Percentiles rank a stretch among this genome's conserved stretches.
Conservation (phyloP, 306 rosid genomes). For the Vachellia collinsii region DNA sequence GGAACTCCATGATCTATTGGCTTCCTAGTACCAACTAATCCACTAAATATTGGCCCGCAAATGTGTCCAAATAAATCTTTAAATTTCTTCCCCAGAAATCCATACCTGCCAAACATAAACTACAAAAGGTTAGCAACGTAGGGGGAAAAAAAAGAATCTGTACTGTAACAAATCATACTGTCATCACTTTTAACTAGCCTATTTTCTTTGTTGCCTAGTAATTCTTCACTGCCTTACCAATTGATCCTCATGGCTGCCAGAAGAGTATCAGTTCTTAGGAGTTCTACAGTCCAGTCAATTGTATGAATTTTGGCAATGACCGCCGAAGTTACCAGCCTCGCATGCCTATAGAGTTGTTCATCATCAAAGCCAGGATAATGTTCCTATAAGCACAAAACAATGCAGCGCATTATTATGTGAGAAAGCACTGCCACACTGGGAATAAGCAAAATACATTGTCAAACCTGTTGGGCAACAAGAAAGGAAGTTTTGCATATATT, state of each 20-base stretch:
- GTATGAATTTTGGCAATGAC: conserved; percentile 85
- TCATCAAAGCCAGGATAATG: conserved; percentile 61
- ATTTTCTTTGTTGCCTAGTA: neutral
- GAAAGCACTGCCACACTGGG: neutral
- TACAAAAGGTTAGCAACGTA: neutral
- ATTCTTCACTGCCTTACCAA: conserved; percentile 49
- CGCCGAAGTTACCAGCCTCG: conserved; percentile 81
- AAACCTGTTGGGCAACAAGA: neutral
- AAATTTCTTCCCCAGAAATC: conserved; percentile 72
- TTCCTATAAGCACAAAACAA: conserved; percentile 43
- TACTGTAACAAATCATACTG: neutral
- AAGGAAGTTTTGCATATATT: neutral
- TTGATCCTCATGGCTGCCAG: conserved; percentile 72
- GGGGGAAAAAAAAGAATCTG: neutral
- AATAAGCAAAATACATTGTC: neutral
- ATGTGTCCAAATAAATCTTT: conserved; percentile 67
- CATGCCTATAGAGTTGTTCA: conserved; percentile 67
- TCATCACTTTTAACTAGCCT: neutral
- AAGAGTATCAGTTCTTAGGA: conserved; percentile 69
- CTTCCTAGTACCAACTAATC: conserved; percentile 67
- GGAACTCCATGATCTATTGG: conserved; percentile 84
- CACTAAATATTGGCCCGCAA: conserved; percentile 65
- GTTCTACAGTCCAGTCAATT: conserved; percentile 87
- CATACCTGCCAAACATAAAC: conserved; percentile 59
- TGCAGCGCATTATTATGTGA: conserved; percentile 1